A percentile compares a stretch with the other conserved stretches of the same genome.
Conservation (phyloP, 2,329 filamentous ascomycete genomes). For the Scytalidium lignicola region DNA sequence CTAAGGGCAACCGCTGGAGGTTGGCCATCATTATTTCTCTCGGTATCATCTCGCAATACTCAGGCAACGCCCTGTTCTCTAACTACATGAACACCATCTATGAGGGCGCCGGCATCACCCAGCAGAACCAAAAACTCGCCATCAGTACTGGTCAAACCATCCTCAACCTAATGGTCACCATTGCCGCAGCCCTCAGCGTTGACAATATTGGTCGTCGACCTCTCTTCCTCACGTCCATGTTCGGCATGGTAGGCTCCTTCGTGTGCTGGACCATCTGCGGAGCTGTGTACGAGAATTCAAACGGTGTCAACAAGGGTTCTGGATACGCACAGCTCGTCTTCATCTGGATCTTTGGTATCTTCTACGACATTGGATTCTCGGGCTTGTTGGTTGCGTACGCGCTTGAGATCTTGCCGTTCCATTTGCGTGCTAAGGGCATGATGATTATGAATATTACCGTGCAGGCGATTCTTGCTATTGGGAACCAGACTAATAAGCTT, state of each 20-base stretch:
- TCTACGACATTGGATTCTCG: constrained; percentile 53
- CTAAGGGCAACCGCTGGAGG: constrained; percentile 59
- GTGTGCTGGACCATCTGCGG: constrained; percentile 44
- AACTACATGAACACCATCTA: constrained; percentile 64
- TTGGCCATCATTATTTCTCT: constrained; percentile 57
- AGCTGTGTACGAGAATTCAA: constrained; percentile 38
- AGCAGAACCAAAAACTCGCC: constrained; percentile 11
- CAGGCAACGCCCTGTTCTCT: constrained; percentile 60
- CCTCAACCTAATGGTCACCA: constrained; percentile 48
- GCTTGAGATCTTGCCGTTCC: constrained; percentile 47
- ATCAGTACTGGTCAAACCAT: constrained; percentile 28
- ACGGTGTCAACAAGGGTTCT: constrained; percentile 27
- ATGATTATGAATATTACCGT: constrained; percentile 62
- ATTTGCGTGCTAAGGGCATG: constrained; percentile 36
- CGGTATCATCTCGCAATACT: constrained; percentile 64
- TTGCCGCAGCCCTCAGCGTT: constrained; percentile 49
- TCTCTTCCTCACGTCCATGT: constrained; percentile 40
- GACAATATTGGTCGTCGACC: constrained; percentile 51
- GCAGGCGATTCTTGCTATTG: constrained; percentile 49
- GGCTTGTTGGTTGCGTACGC: constrained; percentile 50
- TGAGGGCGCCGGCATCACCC: constrained; percentile 53
- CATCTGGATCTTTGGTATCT: constrained; percentile 44
- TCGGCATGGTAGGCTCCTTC: constrained; percentile 39
- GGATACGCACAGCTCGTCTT: constrained; percentile 38
- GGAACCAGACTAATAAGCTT: constrained; percentile 56